Evolutionary conservation across 202 grass and related monocot genomes (phyloP), one percentile per base, ranked within the genome.

Genomic region (Hordeum pubiflorum): DNA sequence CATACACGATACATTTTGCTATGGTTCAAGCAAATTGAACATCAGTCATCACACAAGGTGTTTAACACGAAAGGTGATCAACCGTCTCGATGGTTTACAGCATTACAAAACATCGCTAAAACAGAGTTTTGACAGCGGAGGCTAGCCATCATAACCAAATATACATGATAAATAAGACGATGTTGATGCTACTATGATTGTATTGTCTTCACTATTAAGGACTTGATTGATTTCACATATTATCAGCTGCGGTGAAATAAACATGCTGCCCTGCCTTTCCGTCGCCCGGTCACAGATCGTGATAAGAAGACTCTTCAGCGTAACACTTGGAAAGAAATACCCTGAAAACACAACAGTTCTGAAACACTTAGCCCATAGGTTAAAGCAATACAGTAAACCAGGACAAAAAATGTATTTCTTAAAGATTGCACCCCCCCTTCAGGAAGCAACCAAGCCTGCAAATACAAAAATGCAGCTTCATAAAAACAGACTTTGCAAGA

Each of bases 391-490:
- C 9, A 43, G 37, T 65, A 39, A 85, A 59, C 58, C 73, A 82
- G 60, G 4, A 50, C n/a, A 37, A 37, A 80, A 59, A 59, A 34
- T 21, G 18, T 81, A 54, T 54, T 72, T 55, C 22, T 8, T 76
- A 84, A 80, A 80, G 60, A 88, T 79, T 81, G 72, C 72, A 77
- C 24, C 36, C 69, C 36, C 69, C 78, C 66, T 81, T 76, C 78
- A 78, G 73, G 12, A 85, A 82, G 58, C 46, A 89, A 89, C 58
- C 58, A 89, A 65, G 62, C 82, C 82, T 89, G 82, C 87, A 89
- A 82, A 85, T 89, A 85, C 34, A 89, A 68, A 73, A 72, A 65
- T 77, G 77, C 66, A 82, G 57, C 46, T 89, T 85, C 78, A 85
- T 85, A 72, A 71, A 68, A 39, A 69, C 76, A 84, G 61, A 18